Percentiles rank a stretch among this genome's conserved stretches.
These are phyloP conservation scores for Claviceps cyperi DNA, from an alignment of 2,329 filamentous ascomycete genomes.

Conservation along the genomic window DNA sequence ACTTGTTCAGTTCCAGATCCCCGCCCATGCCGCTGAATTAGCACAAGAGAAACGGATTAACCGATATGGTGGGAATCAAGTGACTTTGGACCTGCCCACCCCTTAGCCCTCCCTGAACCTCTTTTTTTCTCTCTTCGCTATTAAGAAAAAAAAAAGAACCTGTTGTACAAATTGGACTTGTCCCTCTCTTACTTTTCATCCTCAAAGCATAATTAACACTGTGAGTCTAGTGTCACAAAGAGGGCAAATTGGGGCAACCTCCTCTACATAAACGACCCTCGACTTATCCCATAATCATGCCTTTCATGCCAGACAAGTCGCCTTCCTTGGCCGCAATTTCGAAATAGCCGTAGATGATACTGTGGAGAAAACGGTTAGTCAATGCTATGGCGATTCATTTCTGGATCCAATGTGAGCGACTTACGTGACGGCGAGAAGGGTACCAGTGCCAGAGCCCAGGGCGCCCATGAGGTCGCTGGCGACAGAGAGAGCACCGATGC, in stretches of 20 bases:
- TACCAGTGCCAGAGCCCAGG: constrained; percentile 92
- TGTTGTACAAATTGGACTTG: constrained; percentile 6
- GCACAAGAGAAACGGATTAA: not conserved
- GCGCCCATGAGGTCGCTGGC: constrained; percentile 91
- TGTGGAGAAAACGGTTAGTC: constrained; percentile 19
- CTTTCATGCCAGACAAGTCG: constrained; percentile 72
- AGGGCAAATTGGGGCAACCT: not conserved
- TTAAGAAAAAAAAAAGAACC: not conserved
- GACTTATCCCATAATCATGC: constrained; percentile 54
- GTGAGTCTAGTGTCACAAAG: not conserved
- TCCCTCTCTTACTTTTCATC: not conserved
- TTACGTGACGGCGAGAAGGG: constrained; percentile 95
- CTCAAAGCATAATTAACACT: not conserved
- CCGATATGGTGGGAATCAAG: not conserved
- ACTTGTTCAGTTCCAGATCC: not conserved
- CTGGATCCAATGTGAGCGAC: constrained; percentile 28
- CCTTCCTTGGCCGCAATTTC: constrained; percentile 98
- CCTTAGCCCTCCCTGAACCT: not conserved
- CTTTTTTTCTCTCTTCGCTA: not conserved
- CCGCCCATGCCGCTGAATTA: not conserved
- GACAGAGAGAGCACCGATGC: constrained; percentile 94
- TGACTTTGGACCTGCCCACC: constrained; percentile 2
- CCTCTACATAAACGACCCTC: not conserved
- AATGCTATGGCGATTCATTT: not conserved
- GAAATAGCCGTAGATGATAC: constrained; percentile 98